Evolutionary conservation across 768 basidiomycete species (phyloP), one percentile per base, ranked within the genome.

Genomic region (Boletus sensibilis): DNA sequence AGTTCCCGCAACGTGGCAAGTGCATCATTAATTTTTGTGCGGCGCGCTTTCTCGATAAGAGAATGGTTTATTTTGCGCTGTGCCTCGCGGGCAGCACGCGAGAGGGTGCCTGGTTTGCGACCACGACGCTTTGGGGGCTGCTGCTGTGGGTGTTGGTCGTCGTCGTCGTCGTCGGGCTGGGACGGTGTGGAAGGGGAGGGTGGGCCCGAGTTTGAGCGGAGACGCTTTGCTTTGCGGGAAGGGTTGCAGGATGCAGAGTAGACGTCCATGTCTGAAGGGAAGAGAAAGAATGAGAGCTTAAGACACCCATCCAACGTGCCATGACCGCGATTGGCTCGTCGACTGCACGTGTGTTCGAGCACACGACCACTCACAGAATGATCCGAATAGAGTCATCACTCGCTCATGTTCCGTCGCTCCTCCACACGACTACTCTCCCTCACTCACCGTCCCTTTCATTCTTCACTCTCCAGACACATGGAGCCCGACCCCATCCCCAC

Each of bases 11-110:
- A 74, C 2, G 86, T 83, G 3, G 86, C 79, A 6, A 98, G 79
- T 0, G 94, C 92, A 50, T 92, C 88, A 68, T 98, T 98, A 61
- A 98, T 98, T 80, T 97, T 97, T 12, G 95, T 96, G 56, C 95
- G 80, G 31, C 95, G 77, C 0, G 94, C 85, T 68, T 95, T 91
- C 75, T 98, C 95, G 68, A 98, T 98, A 59, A 94, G 85, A 6
- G 89, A 92, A 67, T 98, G 95, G 73, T 97, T 97, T 35, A 92
- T 83, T 70, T 95, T 93, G 50, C 95, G 84, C 72, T 92, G 86
- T 2, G 87, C 82, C 73, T 96, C 94, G 45, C 94, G 80, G 31
- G 89, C 89, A 14, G 82, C 81, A 57, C 90, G 87, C 18, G 88
- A 88, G 44, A 90, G 72, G 10, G 82, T 79, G 10, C 85, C 86